phyloP scores from a whole-genome alignment of 768 basidiomycete species.

The Amanita fuliginea region DNA sequence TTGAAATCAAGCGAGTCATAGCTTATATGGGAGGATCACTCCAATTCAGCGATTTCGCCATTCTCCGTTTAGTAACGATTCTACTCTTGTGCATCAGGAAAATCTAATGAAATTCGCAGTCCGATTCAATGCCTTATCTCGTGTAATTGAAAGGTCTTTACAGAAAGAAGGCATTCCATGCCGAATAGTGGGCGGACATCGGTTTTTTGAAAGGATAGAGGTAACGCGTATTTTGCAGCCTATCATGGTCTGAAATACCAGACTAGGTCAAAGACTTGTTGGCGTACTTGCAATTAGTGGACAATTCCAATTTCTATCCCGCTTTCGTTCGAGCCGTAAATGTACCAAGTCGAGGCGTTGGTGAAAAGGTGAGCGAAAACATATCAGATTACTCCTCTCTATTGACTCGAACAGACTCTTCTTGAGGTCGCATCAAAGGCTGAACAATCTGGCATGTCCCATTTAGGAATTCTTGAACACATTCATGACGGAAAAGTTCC shows the following conservation, averaged over 20 bases:
- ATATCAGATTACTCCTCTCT: background rate
- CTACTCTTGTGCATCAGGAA: background rate
- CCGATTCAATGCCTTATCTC: slow-evolving; percentile 71
- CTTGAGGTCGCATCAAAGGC: slow-evolving; percentile 45
- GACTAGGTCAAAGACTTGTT: slow-evolving; percentile 68
- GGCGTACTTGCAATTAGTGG: slow-evolving; percentile 73
- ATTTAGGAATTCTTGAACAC: slow-evolving; percentile 47
- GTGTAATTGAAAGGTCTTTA: slow-evolving; percentile 62
- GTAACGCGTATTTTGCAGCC: slow-evolving; percentile 19
- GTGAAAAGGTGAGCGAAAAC: slow-evolving; percentile 50
- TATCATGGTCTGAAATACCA: background rate
- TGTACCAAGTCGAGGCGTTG: slow-evolving; percentile 59
- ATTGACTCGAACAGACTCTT: slow-evolving; percentile 35
- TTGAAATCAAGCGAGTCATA: slow-evolving; percentile 69
- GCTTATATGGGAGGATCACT: slow-evolving; percentile 65
- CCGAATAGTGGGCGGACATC: slow-evolving; percentile 67
- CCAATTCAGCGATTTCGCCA: slow-evolving; percentile 65
- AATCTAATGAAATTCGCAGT: slow-evolving; percentile 30
- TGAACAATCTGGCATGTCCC: slow-evolving; percentile 36
- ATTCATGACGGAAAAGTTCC: slow-evolving; percentile 51
- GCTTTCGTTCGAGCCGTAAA: slow-evolving; percentile 69
- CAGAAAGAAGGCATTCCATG: slow-evolving; percentile 74
- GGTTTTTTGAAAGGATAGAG: slow-evolving; percentile 81
- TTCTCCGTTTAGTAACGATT: slow-evolving; percentile 48
- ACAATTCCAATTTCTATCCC: slow-evolving; percentile 57